These are phyloP conservation scores for Calonectria crousiana DNA, from an alignment of 2,329 filamentous ascomycete species.

Conservation along the genomic window DNA sequence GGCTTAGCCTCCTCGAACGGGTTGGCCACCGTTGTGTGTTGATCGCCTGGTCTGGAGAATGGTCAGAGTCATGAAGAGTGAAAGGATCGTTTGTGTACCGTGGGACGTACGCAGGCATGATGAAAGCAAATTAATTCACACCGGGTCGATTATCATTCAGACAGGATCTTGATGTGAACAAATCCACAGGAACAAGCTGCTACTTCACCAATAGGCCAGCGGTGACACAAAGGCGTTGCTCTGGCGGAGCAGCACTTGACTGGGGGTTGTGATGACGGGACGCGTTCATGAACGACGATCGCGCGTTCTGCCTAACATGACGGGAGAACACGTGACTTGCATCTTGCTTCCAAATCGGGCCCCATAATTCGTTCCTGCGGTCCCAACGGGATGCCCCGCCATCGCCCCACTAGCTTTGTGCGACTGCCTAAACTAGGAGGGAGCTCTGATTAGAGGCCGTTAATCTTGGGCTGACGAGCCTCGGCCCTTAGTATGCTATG, in stretches of 20 bases:
- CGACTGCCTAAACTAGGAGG: background rate
- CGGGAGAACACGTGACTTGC: constrained; percentile 48
- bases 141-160: constrained; percentile 42
- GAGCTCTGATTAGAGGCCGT: background rate
- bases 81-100: background rate
- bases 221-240: background rate
- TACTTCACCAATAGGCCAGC: background rate
- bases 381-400: constrained; percentile 26
- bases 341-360: constrained; percentile 13
- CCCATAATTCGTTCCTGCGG: constrained; percentile 16
- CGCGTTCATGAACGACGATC: constrained; percentile 42
- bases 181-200: background rate
- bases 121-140: constrained; percentile 31
- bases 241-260: background rate
- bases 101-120: constrained; percentile 58
- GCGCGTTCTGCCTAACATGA: constrained; percentile 37
- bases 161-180: constrained; percentile 6
- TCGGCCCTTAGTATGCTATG: background rate
- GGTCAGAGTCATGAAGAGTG: constrained; percentile 31
- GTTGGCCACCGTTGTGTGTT: constrained; percentile 72
- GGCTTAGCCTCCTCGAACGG: constrained; percentile 82
- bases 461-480: background rate
- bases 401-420: constrained; percentile 28
- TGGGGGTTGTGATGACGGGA: constrained; percentile 22
- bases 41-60: constrained; percentile 72